Base-by-base conservation (phyloP, 331 rosid species). In the Quercus lobata region DNA sequence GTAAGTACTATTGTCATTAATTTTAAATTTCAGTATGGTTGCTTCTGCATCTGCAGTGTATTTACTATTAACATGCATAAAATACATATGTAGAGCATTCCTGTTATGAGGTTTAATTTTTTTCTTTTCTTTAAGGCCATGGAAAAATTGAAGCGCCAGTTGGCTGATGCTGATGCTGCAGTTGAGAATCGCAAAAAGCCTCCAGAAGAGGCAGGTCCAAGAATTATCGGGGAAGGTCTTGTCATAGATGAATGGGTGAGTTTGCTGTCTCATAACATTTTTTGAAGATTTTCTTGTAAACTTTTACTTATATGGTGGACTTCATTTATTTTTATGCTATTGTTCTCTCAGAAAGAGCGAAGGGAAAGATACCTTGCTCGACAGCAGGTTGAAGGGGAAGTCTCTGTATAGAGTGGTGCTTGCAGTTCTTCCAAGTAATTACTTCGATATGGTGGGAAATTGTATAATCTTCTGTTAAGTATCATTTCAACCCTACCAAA, bases 161-260 rank as follows among this genome's bases (percentile, higher is more conserved):
- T 93, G 80, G 94, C 91, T 34, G 97, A 93, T 3, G 97, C 97
- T 9, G 97, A 93, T 81, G 93, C 94, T 63, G 97, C 91, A 1
- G 76, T 91, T 7, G 97, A 93, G 88, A 86, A 92, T 7, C 97
- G 92, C 46, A 93, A 87, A 89, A 90, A 93, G 73, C 97, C 92
- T 35, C 83, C 87, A 1, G 97, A 93, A 81, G 97, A 89, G 61
- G 46, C 93, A 5, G 97, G 97, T 74, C 89, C 94, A 63, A 89
- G 81, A 81, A 90, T 93, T 55, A 89, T 93, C 9, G 97, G 97
- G 69, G 97, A 93, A 82, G 97, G 97, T 60, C 97, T 93, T 5
- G 97, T 93, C 52, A 91, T 93, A 72, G 97, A 93, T 77, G 97
- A 93, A 88, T 93, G 97, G 97, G 97, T 91, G 73, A 86, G 94